Percentiles rank a stretch among this genome's conserved stretches.
Conservation (phyloP, 2,329 filamentous ascomycete species). For the Dryadomyces quercus-mongolicae region DNA sequence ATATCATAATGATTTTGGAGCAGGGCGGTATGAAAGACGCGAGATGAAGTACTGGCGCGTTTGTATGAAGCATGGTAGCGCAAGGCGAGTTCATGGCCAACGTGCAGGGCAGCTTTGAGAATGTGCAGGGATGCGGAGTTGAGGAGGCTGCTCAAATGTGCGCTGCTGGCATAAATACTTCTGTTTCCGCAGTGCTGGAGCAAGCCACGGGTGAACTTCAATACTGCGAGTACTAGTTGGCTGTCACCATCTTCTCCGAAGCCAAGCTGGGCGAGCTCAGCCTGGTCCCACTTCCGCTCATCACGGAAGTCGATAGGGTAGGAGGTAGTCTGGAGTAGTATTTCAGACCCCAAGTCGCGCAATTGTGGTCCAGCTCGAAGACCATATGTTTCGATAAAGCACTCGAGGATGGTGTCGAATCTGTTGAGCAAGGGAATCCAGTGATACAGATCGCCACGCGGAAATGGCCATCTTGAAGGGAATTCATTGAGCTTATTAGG, state of each 20-base stretch:
- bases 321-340: conserved; percentile 48
- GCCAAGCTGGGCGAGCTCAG: conserved; percentile 43
- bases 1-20: conserved; percentile 78
- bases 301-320: conserved; percentile 35
- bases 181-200: conserved; percentile 93
- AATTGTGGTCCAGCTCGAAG: conserved; percentile 71
- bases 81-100: conserved; percentile 78
- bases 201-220: conserved; percentile 77
- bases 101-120: conserved; percentile 63
- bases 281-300: conserved; percentile 31
- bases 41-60: conserved; percentile 52
- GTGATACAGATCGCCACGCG: conserved; percentile 90
- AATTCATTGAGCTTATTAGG: conserved; percentile 68
- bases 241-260: conserved; percentile 67
- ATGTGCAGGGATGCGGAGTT: conserved; percentile 76
- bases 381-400: conserved; percentile 69
- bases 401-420: conserved; percentile 79
- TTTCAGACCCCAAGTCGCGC: conserved; percentile 56
- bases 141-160: conserved; percentile 76
- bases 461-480: conserved; percentile 86
- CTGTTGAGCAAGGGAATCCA: conserved; percentile 93
- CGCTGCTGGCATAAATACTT: conserved; percentile 90
- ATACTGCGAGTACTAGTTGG: conserved; percentile 63
- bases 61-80: conserved; percentile 85
- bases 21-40: conserved; percentile 58